Percentiles rank a stretch among this genome's conserved stretches.
Evolutionary conservation across 345 rosid species (phyloP).

Genomic region (Citrus australasica): DNA sequence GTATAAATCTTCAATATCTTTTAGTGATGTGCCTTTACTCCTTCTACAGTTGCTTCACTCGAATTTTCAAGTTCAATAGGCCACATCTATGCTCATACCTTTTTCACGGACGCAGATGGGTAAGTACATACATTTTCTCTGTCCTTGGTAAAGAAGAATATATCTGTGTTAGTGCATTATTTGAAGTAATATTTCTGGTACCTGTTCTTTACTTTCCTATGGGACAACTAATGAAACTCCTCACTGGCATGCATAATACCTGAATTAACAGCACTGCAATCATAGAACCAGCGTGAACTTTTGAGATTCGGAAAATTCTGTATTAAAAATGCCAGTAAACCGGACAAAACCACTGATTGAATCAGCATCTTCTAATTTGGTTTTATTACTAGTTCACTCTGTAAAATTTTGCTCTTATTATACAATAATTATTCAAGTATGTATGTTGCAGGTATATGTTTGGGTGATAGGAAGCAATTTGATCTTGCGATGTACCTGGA

Average conservation of each 20-base stretch:
- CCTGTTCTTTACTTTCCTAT: neutral
- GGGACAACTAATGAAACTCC: neutral
- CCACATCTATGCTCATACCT: conserved; percentile 53
- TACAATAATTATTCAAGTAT: neutral
- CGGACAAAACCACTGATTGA: neutral
- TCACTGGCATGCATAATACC: neutral
- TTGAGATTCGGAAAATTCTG: neutral
- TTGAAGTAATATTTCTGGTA: neutral
- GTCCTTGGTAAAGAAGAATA: neutral
- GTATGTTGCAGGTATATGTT: conserved; percentile 60
- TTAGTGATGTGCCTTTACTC: neutral
- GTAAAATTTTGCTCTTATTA: too few species aligned
- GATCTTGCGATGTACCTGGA: conserved; percentile 93
- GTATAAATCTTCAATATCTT: neutral
- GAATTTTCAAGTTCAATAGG: conserved; percentile 74
- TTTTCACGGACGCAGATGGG: conserved; percentile 79
- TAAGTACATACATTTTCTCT: conserved; percentile 26
- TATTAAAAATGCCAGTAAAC: neutral
- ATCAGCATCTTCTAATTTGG: neutral
- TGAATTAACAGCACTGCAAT: neutral
- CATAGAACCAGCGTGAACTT: neutral
- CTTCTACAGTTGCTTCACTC: conserved; percentile 67
- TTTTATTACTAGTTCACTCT: neutral
- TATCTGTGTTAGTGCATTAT: neutral
- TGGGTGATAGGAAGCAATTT: conserved; percentile 95